Evolutionary conservation across 225 moss, liverwort and hornwort genomes (phyloP).

Genomic region (Polytrichum commune): DNA sequence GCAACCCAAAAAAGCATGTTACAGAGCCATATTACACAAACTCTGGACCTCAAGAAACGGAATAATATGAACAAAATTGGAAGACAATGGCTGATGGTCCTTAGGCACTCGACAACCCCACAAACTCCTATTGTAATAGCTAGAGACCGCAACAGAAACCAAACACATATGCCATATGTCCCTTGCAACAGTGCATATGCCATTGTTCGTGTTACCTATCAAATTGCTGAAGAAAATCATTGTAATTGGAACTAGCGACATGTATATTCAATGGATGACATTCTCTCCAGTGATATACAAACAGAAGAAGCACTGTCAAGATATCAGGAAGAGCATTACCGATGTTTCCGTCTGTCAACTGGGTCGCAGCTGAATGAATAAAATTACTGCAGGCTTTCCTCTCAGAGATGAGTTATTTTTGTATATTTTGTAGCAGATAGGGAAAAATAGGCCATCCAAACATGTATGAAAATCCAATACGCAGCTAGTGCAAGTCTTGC

Average conservation of each 20-base stretch:
- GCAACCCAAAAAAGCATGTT: background rate
- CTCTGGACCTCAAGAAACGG: background rate
- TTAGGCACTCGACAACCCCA: background rate
- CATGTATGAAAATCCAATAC: slow-evolving; percentile 9
- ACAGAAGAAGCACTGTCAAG: background rate
- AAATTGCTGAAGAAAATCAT: background rate
- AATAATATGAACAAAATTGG: background rate
- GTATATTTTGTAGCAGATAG: background rate
- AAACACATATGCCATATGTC: background rate
- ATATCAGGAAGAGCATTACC: background rate
- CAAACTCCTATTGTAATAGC: background rate
- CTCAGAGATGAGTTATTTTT: background rate
- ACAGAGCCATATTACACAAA: background rate
- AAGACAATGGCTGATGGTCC: background rate
- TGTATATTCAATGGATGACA: background rate
- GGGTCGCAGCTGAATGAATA: background rate
- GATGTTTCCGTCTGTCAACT: background rate
- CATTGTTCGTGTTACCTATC: background rate
- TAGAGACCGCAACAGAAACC: too few species aligned
- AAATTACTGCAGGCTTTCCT: background rate
- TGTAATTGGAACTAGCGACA: background rate
- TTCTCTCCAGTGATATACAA: too few species aligned
- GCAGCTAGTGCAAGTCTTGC: slow-evolving; percentile 8
- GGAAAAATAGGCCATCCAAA: slow-evolving; percentile 5
- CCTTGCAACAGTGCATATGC: background rate